phyloP scores from a whole-genome alignment of 2,329 filamentous ascomycete genomes.

The Colletotrichum sp. region DNA sequence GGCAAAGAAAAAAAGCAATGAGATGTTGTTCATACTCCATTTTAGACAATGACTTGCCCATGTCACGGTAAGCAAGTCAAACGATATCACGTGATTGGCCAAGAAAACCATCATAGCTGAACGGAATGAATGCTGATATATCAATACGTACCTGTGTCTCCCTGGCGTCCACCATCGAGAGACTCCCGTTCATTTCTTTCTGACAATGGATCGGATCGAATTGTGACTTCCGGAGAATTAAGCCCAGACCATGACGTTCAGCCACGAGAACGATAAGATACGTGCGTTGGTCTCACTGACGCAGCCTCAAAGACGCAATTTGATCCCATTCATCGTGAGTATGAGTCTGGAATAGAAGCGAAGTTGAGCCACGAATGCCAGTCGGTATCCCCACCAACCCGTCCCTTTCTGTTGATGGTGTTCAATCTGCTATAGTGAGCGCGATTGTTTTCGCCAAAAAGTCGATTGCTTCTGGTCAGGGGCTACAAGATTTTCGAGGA shows the following conservation, averaged over 20 bases:
- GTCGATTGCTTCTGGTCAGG: not conserved
- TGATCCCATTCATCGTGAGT: not conserved
- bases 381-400: rapidly evolving
- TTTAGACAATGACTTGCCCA: rapidly evolving
- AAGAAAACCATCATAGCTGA: not conserved
- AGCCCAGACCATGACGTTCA: not conserved
- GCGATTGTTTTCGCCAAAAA: not conserved
- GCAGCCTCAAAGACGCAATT: rapidly evolving
- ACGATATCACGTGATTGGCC: not conserved
- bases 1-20: not conserved
- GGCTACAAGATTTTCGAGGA: not conserved
- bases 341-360: rapidly evolving
- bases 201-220: not conserved
- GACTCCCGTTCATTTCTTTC: not conserved
- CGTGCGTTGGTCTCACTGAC: not conserved
- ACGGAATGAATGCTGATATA: not conserved
- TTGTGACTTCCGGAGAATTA: not conserved
- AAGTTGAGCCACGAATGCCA: not conserved
- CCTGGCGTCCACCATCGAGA: not conserved
- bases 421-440: not conserved
- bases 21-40: not conserved
- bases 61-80: rapidly evolving
- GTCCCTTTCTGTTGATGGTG: not conserved
- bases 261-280: not conserved
- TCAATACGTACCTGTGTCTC: not conserved